Evolutionary conservation across 2,329 filamentous ascomycete genomes (phyloP), one percentile per base, ranked within the genome.

Genomic region (Penicillium decumbens): DNA sequence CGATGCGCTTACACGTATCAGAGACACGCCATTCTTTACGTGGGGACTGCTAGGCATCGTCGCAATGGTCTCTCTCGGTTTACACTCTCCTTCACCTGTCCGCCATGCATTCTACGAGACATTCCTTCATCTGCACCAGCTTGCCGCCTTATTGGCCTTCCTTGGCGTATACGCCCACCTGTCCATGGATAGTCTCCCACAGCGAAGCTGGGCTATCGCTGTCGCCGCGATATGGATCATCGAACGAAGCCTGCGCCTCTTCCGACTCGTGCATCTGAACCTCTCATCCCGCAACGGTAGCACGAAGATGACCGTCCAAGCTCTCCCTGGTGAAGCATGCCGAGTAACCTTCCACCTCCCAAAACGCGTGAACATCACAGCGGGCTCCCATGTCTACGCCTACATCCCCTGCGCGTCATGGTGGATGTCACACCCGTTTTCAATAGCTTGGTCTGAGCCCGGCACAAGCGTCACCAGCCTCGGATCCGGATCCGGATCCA

Each of bases 101-200:
- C 85, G 93, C 53, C 92, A 96, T 70, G 90, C 91, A 33, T 96
- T 95, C 68, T 98, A 98, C 74, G 93, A 98, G 74, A 95, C 89
- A 1, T 98, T 98, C 56, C 59, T 77, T 23, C 73, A 76, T 52
- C 57, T 76, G 6, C 75, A 77, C 58, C 74, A 76, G 51, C 55
- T 75, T 10, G 65, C 69, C 20, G 75, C 72, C 8, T 54, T 76
- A 13, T 41, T 72, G n/a, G 65, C 72, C 13, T 63, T 76, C 45
- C 43, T 75, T 12, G 75, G 73, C 8, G 65, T 76, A 30, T 75
- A 73, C 50, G 35, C 72, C 20, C 75, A 78, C 53, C 57, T 76
- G 25, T 54, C 69, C 23, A 47, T 73, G 2, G 72, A 74, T 56
- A 63, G 57, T 13, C 62, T 77, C 4, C 71, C 72, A 0, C 72